Evolutionary conservation across 352 stramenopile genomes (phyloP).

Genomic region (Halophytophthora polymorphica): DNA sequence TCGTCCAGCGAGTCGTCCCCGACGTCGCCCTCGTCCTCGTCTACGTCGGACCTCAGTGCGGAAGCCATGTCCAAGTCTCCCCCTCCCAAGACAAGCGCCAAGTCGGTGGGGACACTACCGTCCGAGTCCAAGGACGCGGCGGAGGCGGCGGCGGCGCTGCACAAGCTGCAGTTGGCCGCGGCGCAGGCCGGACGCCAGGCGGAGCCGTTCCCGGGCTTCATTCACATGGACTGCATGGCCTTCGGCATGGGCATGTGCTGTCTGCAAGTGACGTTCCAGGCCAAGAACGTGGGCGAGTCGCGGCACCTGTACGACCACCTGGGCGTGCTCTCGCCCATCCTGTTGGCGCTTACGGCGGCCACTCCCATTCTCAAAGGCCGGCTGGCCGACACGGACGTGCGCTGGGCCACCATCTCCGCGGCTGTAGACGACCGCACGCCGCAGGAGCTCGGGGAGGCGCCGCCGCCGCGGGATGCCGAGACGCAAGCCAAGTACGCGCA

Average conservation of each 20-base stretch:
- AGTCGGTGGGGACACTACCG: slow-evolving; percentile 25
- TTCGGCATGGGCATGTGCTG: slow-evolving; percentile 99
- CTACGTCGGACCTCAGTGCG: slow-evolving; percentile 43
- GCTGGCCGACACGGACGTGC: slow-evolving; percentile 90
- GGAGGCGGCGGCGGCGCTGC: slow-evolving; percentile 7
- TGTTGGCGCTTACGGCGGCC: slow-evolving; percentile 98
- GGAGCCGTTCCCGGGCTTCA: slow-evolving; percentile 83
- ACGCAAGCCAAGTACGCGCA: slow-evolving; percentile 79
- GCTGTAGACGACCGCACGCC: slow-evolving; percentile 94
- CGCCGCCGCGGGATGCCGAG: slow-evolving; percentile 35
- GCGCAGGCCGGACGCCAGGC: slow-evolving; percentile 62
- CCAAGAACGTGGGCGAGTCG: slow-evolving; percentile 98
- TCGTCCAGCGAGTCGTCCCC: slow-evolving; percentile 18
- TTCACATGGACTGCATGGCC: slow-evolving; percentile 99
- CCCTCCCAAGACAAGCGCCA: slow-evolving; percentile 16
- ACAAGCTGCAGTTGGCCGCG: slow-evolving; percentile 11
- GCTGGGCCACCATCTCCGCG: slow-evolving; percentile 97
- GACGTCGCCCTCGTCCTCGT: slow-evolving; percentile 39
- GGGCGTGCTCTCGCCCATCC: slow-evolving; percentile 97
- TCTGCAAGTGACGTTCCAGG: slow-evolving; percentile 98
- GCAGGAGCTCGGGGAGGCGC: slow-evolving; percentile 62
- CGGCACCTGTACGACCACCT: slow-evolving; percentile 99
- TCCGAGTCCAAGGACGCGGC: slow-evolving; percentile 60
- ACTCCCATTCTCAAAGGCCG: slow-evolving; percentile 97
- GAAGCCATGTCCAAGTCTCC: slow-evolving; percentile 75